Conservation (phyloP, 1,284 basidiomycete genomes). For the Cryptococcus sp. region DNA sequence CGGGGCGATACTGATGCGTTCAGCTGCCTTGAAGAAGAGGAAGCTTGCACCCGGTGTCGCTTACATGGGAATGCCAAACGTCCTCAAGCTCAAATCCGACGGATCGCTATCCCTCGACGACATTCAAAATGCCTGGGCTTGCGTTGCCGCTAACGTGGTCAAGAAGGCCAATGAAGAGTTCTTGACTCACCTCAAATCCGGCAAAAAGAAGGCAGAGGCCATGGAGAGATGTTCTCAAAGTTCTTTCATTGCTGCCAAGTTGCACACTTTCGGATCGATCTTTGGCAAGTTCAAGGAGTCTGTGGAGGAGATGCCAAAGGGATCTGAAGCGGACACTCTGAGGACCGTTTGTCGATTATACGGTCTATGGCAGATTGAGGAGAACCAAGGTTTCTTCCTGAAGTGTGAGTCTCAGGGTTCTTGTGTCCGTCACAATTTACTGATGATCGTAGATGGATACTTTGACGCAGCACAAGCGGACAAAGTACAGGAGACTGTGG, state of each 20-base stretch:
- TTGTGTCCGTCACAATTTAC: background rate
- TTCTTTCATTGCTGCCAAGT: slow-evolving; percentile 54
- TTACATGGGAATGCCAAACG: slow-evolving; percentile 50
- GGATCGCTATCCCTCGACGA: slow-evolving; percentile 50
- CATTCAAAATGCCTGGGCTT: slow-evolving; percentile 52
- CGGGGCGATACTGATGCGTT: background rate
- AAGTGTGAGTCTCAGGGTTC: slow-evolving; percentile 40
- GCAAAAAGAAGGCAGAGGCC: slow-evolving; percentile 52
- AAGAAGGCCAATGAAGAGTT: slow-evolving; percentile 54
- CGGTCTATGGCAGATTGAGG: slow-evolving; percentile 56
- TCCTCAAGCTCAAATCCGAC: slow-evolving; percentile 49
- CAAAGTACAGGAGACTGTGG: slow-evolving; percentile 48
- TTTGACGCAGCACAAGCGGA: slow-evolving; percentile 50
- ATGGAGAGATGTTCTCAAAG: slow-evolving; percentile 55
- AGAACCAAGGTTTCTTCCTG: slow-evolving; percentile 55
- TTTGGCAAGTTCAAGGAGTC: slow-evolving; percentile 47
- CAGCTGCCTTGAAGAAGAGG: slow-evolving; percentile 50
- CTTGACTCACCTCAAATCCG: slow-evolving; percentile 45
- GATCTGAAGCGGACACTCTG: slow-evolving; percentile 41
- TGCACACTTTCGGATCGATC: slow-evolving; percentile 45
- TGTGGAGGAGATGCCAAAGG: slow-evolving; percentile 38
- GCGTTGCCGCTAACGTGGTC: slow-evolving; percentile 54
- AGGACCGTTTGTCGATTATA: slow-evolving; percentile 46
- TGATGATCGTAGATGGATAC: slow-evolving; percentile 43
- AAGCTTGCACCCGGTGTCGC: slow-evolving; percentile 50